Conservation (phyloP, 257 asterid genomes). For the Fraxinus cuspidata region DNA sequence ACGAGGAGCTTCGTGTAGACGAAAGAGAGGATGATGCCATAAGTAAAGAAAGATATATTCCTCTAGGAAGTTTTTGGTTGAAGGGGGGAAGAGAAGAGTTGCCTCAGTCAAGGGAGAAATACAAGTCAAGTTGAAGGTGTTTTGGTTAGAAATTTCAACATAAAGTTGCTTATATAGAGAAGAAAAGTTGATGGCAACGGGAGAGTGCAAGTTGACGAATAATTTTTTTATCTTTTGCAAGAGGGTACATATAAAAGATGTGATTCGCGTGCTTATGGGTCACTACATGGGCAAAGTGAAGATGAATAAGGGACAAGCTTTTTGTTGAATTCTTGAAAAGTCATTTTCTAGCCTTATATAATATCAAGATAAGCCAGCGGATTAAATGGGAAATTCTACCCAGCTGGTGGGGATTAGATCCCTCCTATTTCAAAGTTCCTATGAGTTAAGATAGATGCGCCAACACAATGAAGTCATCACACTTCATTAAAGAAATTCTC, state of each 20-base stretch:
- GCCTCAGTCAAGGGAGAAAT: conserved; percentile 34
- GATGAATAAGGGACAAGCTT: conserved; percentile 15
- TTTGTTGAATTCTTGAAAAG: conserved; percentile 34
- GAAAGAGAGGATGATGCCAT: conserved; percentile 69
- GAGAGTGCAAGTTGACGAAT: conserved; percentile 45
- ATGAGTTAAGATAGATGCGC: conserved; percentile 46
- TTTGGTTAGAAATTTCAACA: conserved; percentile 33
- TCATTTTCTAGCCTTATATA: conserved; percentile 43
- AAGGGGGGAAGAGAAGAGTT: not conserved
- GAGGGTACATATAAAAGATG: conserved; percentile 25
- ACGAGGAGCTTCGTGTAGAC: conserved; percentile 39
- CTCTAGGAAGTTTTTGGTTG: not conserved
- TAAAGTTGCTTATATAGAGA: conserved; percentile 44
- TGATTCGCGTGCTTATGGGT: conserved; percentile 33
- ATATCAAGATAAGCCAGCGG: conserved; percentile 51
- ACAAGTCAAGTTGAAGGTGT: conserved; percentile 31
- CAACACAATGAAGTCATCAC: conserved; percentile 30
- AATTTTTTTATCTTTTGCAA: not conserved
- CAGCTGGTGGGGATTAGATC: conserved; percentile 70
- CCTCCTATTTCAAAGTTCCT: conserved; percentile 39
- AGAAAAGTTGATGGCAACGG: conserved; percentile 30
- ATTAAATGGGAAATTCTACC: conserved; percentile 34
- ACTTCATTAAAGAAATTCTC: conserved; percentile 22
- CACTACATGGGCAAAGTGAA: not conserved
- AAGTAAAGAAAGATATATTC: not conserved